Evolutionary conservation across 345 rosid genomes (phyloP).

Genomic region (Populus tremula): DNA sequence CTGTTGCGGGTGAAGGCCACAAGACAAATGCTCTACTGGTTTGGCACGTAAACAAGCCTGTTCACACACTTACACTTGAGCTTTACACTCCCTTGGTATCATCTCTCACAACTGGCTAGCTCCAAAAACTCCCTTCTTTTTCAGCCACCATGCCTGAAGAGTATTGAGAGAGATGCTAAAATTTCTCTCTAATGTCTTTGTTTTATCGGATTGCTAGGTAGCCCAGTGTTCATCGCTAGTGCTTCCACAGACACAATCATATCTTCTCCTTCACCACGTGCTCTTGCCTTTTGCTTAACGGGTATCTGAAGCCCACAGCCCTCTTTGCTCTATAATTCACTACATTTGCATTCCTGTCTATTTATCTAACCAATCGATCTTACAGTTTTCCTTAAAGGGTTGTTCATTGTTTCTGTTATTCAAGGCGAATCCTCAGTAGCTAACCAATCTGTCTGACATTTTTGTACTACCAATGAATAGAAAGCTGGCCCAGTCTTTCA

Average conservation of each 20-base stretch:
- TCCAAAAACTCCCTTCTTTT: not conserved
- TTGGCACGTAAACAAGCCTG: not conserved
- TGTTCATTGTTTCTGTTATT: conserved; percentile 4
- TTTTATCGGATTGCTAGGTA: not conserved
- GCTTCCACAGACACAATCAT: not conserved
- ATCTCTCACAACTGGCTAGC: not conserved
- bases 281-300: conserved; percentile 6
- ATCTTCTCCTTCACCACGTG: conserved; percentile 11
- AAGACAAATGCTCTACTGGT: conserved; percentile 3
- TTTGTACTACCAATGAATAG: not conserved
- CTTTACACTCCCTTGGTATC: not conserved
- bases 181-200: not conserved
- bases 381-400: not conserved
- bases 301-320: conserved; percentile 5
- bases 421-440: not conserved
- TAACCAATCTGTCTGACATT: not conserved
- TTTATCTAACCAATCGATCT: not conserved
- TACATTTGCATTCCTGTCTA: not conserved
- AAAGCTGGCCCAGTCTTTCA: not conserved
- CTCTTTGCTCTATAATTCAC: conserved; percentile 1
- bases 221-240: not conserved
- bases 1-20: not conserved
- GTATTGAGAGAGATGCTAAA: not conserved
- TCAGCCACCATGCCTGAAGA: conserved; percentile 1
- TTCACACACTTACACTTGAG: not conserved